Evolutionary conservation across 2,329 filamentous ascomycete species (phyloP), one percentile per base, ranked within the genome.

Genomic region (Passalora sequoiae): DNA sequence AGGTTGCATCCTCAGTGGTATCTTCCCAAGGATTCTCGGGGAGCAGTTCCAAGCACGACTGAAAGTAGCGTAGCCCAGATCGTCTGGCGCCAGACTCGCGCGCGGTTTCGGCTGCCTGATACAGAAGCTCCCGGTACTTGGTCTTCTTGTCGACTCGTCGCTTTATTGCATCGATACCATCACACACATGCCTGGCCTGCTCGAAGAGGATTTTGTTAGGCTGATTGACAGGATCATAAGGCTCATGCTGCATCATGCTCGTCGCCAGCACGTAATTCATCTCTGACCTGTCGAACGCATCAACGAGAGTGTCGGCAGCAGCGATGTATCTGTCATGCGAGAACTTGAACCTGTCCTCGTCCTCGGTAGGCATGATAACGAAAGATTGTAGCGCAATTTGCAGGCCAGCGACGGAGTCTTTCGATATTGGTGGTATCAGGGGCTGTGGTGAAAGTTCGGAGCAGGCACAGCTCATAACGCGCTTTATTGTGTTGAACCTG

Each of bases 251-350:
- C 63, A 89, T 78, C 53, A 96, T 78, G 0, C 83, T 84, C 59
- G 87, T 83, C 0, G 86, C 84, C 56, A 96, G 87, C 33, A 89
- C 80, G 56, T 89, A 96, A 65, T 96, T 89, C 89, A 96, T 96
- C 55, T 85, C 84, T 15, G 77, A 71, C 16, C 77, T 69, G 43
- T 84, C 80, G 38, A 68, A 70, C 58, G 78, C 81, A 60, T 89
- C 81, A 49, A 77, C 79, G 39, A 95, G 69, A 4, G 78, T 75
- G 6, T 80, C 73, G 4, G 87, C 81, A n/a, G 86, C 86, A 59
- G 86, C 81, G 40, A 89, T 76, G 58, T 94, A 94, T 40, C 89
- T 80, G 63, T 96, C 89, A 63, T 96, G 89, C 24, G 83, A 81
- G 62, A 96, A 96, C 57, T 74, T 74, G 64, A 95, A 96, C 29